These are phyloP conservation scores for Colletotrichum trifolii DNA, from an alignment of 2,329 filamentous ascomycete genomes.

Conservation along the genomic window DNA sequence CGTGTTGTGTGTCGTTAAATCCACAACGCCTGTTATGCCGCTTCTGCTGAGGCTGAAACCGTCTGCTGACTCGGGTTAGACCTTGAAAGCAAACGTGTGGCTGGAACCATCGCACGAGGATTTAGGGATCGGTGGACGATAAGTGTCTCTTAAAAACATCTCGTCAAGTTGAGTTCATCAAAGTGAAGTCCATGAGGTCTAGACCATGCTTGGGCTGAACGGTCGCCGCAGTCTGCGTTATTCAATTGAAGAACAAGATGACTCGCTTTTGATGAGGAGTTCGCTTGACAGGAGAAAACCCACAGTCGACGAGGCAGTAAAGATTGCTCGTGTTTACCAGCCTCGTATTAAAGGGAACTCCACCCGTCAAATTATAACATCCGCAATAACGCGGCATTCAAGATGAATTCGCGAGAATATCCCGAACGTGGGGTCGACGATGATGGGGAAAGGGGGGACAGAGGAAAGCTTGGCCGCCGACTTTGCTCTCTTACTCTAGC, in stretches of 20 bases:
- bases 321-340: not conserved
- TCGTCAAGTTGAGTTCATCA: too few species aligned
- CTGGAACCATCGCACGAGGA: slow-evolving; percentile 8
- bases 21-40: slow-evolving; percentile 4
- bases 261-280: not conserved
- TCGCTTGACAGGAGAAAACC: not conserved
- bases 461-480: slow-evolving; percentile 26
- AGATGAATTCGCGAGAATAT: not conserved
- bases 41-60: not conserved
- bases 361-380: slow-evolving; percentile 17
- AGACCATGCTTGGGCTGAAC: too few species aligned
- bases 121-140: too few species aligned
- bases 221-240: not conserved
- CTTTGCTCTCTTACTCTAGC: slow-evolving; percentile 53
- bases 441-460: not conserved
- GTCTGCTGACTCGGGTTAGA: slow-evolving; percentile 6
- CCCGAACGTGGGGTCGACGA: not conserved
- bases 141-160: too few species aligned
- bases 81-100: not conserved
- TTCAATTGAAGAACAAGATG: slow-evolving; percentile 2
- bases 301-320: not conserved
- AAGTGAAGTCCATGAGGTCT: too few species aligned
- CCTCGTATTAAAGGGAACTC: slow-evolving; percentile 13
- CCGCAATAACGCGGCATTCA: slow-evolving; percentile 10
- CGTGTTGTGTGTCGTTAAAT: slow-evolving; percentile 22